These are phyloP conservation scores for Tetracentron sinense DNA, from an alignment of 164 flowering plant species.

Conservation along the genomic window DNA sequence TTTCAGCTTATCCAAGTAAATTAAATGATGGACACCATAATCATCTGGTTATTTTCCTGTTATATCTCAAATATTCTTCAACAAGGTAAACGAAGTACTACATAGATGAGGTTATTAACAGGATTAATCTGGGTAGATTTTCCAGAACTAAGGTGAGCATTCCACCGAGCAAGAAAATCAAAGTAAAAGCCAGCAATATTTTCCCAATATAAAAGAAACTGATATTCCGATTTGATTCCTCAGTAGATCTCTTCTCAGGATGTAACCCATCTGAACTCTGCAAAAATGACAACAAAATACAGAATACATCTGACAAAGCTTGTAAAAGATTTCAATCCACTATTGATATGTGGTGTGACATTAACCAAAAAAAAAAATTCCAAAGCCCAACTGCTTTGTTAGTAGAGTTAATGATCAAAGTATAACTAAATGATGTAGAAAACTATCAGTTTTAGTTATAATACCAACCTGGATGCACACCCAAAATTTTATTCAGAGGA, in stretches of 20 bases:
- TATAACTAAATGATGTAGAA: too few species aligned
- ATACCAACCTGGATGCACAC: neutral
- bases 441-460: neutral
- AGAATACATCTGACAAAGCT: too few species aligned
- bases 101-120: slow-evolving; percentile 33
- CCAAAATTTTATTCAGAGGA: too few species aligned
- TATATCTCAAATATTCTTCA: neutral
- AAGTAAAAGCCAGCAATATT: slow-evolving; percentile 50
- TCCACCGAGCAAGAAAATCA: slow-evolving; percentile 54
- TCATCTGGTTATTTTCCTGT: neutral
- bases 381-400: too few species aligned
- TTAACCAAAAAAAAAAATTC: too few species aligned
- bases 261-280: slow-evolving; percentile 29
- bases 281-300: slow-evolving; percentile 13
- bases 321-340: too few species aligned
- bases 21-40: neutral
- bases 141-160: slow-evolving; percentile 58
- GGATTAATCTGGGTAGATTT: slow-evolving; percentile 54
- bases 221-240: slow-evolving; percentile 13
- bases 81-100: slow-evolving; percentile 6
- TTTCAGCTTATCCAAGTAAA: neutral
- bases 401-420: too few species aligned
- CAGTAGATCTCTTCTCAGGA: slow-evolving; percentile 7
- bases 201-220: slow-evolving; percentile 48
- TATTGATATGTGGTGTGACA: too few species aligned